Evolutionary conservation across 2,329 filamentous ascomycete species (phyloP).

Genomic region (Penicillium paneum): DNA sequence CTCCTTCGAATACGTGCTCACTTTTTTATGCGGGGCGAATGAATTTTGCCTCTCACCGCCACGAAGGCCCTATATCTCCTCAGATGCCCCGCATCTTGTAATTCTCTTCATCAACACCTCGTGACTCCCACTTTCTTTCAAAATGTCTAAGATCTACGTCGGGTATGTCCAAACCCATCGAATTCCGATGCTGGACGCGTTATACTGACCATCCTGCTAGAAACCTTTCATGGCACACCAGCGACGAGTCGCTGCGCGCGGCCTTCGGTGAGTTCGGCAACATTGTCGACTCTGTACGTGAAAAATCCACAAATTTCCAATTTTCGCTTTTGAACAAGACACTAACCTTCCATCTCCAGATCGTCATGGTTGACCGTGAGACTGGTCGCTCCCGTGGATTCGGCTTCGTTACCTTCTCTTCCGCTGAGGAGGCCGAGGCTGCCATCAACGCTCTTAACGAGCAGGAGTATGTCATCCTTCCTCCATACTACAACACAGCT

Average conservation of each 20-base stretch:
- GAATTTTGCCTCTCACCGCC: conserved; percentile 7
- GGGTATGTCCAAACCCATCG: conserved; percentile 6
- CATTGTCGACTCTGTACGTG: conserved; percentile 12
- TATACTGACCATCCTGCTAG: neutral
- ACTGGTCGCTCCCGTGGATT: conserved; percentile 18
- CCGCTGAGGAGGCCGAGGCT: conserved; percentile 11
- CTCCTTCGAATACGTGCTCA: neutral
- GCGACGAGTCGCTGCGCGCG: conserved; percentile 3
- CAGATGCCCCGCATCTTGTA: conserved; percentile 7
- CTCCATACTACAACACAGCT: neutral
- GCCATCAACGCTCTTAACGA: conserved; percentile 14
- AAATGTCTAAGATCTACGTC: conserved; percentile 19
- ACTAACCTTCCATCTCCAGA: conserved; percentile 3
- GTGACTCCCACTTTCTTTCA: conserved; percentile 1
- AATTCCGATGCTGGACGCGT: neutral
- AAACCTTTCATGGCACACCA: conserved; percentile 16
- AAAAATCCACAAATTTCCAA: neutral
- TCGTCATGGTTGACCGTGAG: conserved; percentile 18
- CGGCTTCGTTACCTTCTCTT: conserved; percentile 18
- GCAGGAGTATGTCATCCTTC: conserved; percentile 11
- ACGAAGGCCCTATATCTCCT: conserved; percentile 4
- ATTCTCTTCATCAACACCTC: conserved; percentile 10
- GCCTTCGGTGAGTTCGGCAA: conserved; percentile 13
- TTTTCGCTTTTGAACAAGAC: neutral
- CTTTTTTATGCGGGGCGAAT: conserved; percentile 2